These are phyloP conservation scores for Leersia perrieri DNA, from an alignment of 176 grass and related monocot genomes.

Conservation along the genomic window DNA sequence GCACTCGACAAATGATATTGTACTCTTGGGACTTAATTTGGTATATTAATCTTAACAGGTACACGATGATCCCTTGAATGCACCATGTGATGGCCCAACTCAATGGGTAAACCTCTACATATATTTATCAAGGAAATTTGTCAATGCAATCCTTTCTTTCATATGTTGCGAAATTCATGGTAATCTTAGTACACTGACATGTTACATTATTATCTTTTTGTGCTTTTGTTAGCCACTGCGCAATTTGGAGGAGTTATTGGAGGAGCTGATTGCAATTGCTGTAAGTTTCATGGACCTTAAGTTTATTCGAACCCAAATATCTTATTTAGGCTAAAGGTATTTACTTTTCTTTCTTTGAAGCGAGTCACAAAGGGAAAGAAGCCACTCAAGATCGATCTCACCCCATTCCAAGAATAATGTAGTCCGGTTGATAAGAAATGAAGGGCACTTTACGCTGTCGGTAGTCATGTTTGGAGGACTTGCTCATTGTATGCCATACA, in stretches of 20 bases:
- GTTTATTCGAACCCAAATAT: slow-evolving; percentile 7
- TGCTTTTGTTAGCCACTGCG: slow-evolving; percentile 55
- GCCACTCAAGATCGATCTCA: slow-evolving; percentile 72
- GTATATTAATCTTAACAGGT: slow-evolving; percentile 47
- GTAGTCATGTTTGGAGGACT: background rate
- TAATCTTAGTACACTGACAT: slow-evolving; percentile 1
- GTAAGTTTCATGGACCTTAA: slow-evolving; percentile 46
- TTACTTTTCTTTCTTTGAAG: slow-evolving; percentile 17
- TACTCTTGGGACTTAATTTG: background rate
- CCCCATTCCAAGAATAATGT: slow-evolving; percentile 51
- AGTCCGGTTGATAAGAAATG: background rate
- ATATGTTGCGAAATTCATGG: background rate
- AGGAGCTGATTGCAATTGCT: slow-evolving; percentile 84
- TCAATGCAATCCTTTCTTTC: background rate
- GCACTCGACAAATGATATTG: background rate
- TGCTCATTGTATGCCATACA: background rate
- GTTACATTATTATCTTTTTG: slow-evolving; percentile 8
- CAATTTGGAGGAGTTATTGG: slow-evolving; percentile 85
- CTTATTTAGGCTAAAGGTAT: background rate
- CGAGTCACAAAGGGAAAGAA: slow-evolving; percentile 80
- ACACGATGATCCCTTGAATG: slow-evolving; percentile 82
- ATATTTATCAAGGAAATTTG: background rate
- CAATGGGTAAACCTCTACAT: slow-evolving; percentile 63
- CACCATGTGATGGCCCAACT: slow-evolving; percentile 93
- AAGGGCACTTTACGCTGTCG: background rate